Conservation (phyloP, 352 stramenopile species). For the Phytophthora litchii region DNA sequence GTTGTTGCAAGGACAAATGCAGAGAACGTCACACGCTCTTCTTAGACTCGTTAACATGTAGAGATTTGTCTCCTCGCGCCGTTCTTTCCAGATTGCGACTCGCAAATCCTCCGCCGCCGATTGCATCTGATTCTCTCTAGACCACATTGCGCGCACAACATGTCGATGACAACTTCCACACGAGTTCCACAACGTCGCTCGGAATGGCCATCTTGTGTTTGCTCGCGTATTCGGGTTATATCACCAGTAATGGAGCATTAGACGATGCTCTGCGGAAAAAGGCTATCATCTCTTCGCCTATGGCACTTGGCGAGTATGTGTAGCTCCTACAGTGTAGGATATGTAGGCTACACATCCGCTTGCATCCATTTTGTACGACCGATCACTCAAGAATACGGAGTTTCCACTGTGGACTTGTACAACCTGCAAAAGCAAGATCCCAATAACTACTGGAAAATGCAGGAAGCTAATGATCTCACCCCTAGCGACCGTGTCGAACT, state of each 20-base stretch:
- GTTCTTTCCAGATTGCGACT: not conserved
- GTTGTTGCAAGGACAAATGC: constrained; percentile 3
- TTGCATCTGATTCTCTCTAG: constrained; percentile 13
- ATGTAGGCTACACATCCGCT: constrained; percentile 45
- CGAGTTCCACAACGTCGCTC: too few relatives aligned
- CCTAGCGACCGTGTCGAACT: constrained; percentile 21
- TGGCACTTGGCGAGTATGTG: constrained; percentile 42
- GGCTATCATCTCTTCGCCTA: constrained; percentile 54
- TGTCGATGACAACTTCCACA: constrained; percentile 5
- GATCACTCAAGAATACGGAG: constrained; percentile 9
- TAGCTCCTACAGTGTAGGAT: too few relatives aligned
- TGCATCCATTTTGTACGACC: constrained; percentile 41
- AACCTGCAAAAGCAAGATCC: constrained; percentile 10
- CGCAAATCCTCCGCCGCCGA: constrained; percentile 7
- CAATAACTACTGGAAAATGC: constrained; percentile 22
- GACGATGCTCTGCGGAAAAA: constrained; percentile 32
- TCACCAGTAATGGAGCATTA: constrained; percentile 12
- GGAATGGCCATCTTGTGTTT: not conserved
- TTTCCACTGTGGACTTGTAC: constrained; percentile 48
- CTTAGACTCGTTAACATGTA: constrained; percentile 27
- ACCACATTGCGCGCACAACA: constrained; percentile 7
- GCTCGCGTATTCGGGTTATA: constrained; percentile 37
- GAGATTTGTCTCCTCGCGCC: constrained; percentile 9
- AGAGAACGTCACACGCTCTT: constrained; percentile 9
- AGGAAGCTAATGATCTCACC: constrained; percentile 18